Percentiles rank a stretch among this genome's conserved stretches.
Evolutionary conservation across 2,329 filamentous ascomycete species (phyloP).

Genomic region (Aspergillus oerlinghausenensis): DNA sequence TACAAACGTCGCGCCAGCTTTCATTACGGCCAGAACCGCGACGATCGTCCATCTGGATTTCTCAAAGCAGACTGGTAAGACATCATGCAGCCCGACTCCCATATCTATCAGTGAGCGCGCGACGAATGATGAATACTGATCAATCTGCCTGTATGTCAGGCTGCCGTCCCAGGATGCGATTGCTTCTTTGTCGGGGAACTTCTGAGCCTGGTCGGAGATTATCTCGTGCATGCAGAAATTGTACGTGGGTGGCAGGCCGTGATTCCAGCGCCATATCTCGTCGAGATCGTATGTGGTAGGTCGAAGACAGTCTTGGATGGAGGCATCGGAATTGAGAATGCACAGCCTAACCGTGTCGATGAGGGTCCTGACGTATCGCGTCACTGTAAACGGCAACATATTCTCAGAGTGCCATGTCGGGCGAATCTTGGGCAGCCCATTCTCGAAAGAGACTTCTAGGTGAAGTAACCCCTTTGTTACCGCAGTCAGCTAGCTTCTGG

Average conservation of each 20-base stretch:
- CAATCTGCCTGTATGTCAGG: constrained; percentile 28
- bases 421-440: constrained; percentile 30
- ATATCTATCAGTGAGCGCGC: constrained; percentile 21
- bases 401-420: constrained; percentile 41
- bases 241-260: constrained; percentile 40
- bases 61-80: constrained; percentile 31
- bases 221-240: constrained; percentile 47
- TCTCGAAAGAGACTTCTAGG: constrained; percentile 27
- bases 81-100: constrained; percentile 23
- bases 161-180: constrained; percentile 31
- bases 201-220: constrained; percentile 28
- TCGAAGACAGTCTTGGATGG: constrained; percentile 30
- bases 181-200: constrained; percentile 22
- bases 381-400: constrained; percentile 42
- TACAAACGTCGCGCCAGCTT: constrained; percentile 27
- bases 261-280: constrained; percentile 48
- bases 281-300: constrained; percentile 37
- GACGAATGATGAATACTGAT: constrained; percentile 32
- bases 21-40: constrained; percentile 32
- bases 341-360: constrained; percentile 38
- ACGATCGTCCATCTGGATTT: constrained; percentile 32
- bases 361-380: constrained; percentile 41
- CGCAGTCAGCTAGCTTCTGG: constrained; percentile 5
- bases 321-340: constrained; percentile 22
- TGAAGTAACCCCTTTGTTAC: constrained; percentile 27